These are phyloP conservation scores for Botrytis pseudocinerea DNA, from an alignment of 2,329 filamentous ascomycete genomes.

Conservation along the genomic window DNA sequence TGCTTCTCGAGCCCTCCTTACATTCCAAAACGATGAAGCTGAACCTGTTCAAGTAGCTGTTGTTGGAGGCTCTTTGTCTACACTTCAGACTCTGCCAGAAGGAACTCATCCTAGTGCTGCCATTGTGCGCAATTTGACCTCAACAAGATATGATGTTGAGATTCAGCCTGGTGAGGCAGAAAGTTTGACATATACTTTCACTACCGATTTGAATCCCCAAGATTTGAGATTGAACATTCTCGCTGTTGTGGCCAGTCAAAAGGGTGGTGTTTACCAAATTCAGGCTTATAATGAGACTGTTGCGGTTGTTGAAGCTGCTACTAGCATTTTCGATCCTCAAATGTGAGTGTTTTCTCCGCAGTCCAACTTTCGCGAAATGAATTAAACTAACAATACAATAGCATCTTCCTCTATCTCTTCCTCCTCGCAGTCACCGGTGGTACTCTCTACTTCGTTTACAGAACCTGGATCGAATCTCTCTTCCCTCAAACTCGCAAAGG, in stretches of 20 bases:
- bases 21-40: conserved; percentile 81
- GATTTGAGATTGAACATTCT: conserved; percentile 78
- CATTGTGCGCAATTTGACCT: conserved; percentile 83
- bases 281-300: conserved; percentile 80
- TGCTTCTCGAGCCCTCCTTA: conserved; percentile 77
- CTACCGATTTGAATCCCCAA: conserved; percentile 89
- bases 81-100: conserved; percentile 54
- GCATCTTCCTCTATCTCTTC: conserved; percentile 97
- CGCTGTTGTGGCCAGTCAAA: conserved; percentile 68
- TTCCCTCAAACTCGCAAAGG: conserved; percentile 81
- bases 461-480: conserved; percentile 93
- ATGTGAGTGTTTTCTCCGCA: conserved; percentile 51
- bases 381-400: conserved; percentile 44
- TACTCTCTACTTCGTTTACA: conserved; percentile 94
- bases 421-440: conserved; percentile 76
- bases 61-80: conserved; percentile 72
- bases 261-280: conserved; percentile 72
- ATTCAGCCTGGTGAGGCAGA: conserved; percentile 76
- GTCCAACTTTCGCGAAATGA: neutral
- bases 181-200: conserved; percentile 79
- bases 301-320: conserved; percentile 84
- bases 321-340: conserved; percentile 90
- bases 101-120: conserved; percentile 50
- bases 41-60: conserved; percentile 73
- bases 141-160: conserved; percentile 69